Evolutionary conservation across 1,284 basidiomycete genomes (phyloP).

Genomic region (Phaffia rhodozyma): DNA sequence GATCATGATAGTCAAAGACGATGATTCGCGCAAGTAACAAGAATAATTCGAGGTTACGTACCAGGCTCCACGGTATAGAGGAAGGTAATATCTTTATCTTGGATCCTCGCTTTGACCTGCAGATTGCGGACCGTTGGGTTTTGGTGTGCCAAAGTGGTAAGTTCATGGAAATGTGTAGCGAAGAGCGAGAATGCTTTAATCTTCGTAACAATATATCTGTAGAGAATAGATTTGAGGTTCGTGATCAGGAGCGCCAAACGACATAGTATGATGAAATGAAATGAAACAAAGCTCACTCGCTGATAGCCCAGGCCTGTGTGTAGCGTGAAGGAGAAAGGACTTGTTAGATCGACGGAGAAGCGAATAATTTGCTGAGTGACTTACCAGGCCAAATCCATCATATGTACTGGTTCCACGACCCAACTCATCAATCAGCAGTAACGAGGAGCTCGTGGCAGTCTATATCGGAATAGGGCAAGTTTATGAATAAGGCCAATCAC

Average conservation of each 20-base stretch:
- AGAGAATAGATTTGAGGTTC: background rate
- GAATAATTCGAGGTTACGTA: slow-evolving; percentile 31
- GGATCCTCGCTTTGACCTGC: slow-evolving; percentile 90
- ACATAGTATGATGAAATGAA: background rate
- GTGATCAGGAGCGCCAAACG: background rate
- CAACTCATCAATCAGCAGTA: slow-evolving; percentile 70
- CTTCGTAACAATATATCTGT: slow-evolving; percentile 77
- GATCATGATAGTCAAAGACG: too few species aligned
- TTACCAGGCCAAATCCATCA: slow-evolving; percentile 79
- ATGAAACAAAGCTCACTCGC: slow-evolving; percentile 51
- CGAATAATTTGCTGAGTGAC: too few species aligned
- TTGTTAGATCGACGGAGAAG: too few species aligned
- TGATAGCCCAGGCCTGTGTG: slow-evolving; percentile 79
- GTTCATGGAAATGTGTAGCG: slow-evolving; percentile 96
- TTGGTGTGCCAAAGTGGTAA: slow-evolving; percentile 81
- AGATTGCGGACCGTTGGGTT: slow-evolving; percentile 81
- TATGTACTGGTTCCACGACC: slow-evolving; percentile 98
- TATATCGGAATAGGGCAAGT: slow-evolving; percentile 57
- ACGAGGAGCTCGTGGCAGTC: slow-evolving; percentile 74
- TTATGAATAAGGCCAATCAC: background rate
- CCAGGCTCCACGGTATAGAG: slow-evolving; percentile 93
- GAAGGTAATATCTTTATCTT: slow-evolving; percentile 78
- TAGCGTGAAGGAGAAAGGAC: too few species aligned
- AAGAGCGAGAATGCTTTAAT: slow-evolving; percentile 92
- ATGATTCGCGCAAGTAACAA: background rate